A percentile compares a stretch with the other conserved stretches of the same genome.
Conservation (phyloP, 2,329 filamentous ascomycete genomes). For the Cryphonectria carpinicola region DNA sequence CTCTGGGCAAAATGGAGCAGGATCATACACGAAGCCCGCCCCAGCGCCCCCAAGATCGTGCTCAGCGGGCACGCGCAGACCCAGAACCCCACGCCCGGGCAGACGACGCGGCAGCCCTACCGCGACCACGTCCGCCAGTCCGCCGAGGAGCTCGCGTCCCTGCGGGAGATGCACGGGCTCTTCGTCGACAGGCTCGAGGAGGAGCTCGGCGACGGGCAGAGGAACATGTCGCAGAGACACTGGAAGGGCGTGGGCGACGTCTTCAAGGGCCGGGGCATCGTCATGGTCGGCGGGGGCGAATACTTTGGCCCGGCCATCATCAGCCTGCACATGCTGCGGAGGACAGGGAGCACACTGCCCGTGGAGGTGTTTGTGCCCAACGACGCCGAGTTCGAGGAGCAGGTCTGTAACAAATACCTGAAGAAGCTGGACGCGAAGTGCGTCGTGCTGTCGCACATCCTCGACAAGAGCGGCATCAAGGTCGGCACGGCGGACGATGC, state of each 20-base stretch:
- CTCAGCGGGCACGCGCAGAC: conserved; percentile 22
- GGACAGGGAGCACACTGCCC: conserved; percentile 53
- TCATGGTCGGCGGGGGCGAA: conserved; percentile 51
- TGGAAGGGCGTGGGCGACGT: conserved; percentile 24
- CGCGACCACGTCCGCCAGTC: conserved; percentile 23
- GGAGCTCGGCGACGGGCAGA: conserved; percentile 39
- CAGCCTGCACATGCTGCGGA: conserved; percentile 55
- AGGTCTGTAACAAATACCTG: conserved; percentile 39
- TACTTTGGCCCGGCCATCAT: conserved; percentile 55
- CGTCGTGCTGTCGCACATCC: conserved; percentile 38
- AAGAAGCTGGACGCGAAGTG: conserved; percentile 39
- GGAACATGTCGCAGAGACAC: conserved; percentile 32
- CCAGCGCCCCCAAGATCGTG: conserved; percentile 14
- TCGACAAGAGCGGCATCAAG: conserved; percentile 37
- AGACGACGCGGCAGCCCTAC: conserved; percentile 22
- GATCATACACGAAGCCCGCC: conserved; percentile 25
- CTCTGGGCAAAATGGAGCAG: conserved; percentile 28
- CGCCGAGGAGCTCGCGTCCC: conserved; percentile 13
- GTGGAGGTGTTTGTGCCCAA: conserved; percentile 45
- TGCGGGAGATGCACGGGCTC: conserved; percentile 38
- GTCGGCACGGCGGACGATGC: conserved; percentile 19
- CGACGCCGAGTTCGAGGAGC: conserved; percentile 36
- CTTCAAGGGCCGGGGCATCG: conserved; percentile 44
- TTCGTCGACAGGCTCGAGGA: conserved; percentile 41
- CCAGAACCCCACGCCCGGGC: conserved; percentile 23